These are phyloP conservation scores for Euphrasia confusa DNA, from an alignment of 257 asterid species.

Conservation along the genomic window DNA sequence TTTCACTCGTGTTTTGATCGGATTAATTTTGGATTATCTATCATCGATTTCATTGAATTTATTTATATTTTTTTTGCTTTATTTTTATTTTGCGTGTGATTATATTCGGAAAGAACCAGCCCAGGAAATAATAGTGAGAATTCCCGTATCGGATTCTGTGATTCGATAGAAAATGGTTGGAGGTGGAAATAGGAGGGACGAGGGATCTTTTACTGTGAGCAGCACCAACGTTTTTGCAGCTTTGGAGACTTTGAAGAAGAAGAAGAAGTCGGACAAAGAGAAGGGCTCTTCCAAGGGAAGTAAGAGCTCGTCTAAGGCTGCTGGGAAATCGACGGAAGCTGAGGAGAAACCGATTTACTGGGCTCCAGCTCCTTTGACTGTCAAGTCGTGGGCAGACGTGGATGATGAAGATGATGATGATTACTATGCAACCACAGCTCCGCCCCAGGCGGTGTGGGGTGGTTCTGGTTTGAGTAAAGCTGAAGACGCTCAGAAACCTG, in stretches of 20 bases:
- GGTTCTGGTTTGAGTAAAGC: constrained; percentile 31
- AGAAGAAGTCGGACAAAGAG: constrained; percentile 64
- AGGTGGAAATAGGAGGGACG: constrained; percentile 63
- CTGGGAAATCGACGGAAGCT: constrained; percentile 29
- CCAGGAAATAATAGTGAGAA: too few relatives aligned
- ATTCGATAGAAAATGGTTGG: constrained; percentile 49
- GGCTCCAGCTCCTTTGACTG: constrained; percentile 76
- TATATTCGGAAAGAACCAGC: too few relatives aligned
- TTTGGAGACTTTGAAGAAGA: constrained; percentile 59
- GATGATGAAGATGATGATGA: constrained; percentile 81
- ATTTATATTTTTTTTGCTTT: not conserved
- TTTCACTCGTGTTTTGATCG: too few relatives aligned
- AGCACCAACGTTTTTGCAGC: constrained; percentile 75
- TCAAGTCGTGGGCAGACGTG: constrained; percentile 74
- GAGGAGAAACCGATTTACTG: constrained; percentile 51
- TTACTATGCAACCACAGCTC: constrained; percentile 78
- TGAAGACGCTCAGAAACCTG: constrained; percentile 33
- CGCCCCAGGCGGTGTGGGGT: constrained; percentile 58
- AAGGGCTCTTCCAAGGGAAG: constrained; percentile 23
- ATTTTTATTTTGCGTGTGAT: not conserved
- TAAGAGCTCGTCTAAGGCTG: constrained; percentile 34
- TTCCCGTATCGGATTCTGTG: not conserved
- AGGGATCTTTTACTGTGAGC: constrained; percentile 53
- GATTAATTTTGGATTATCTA: not conserved
- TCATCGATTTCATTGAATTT: not conserved